A percentile compares a stretch with the other conserved stretches of the same genome.
phyloP scores from a whole-genome alignment of 768 basidiomycete genomes.

The Lactarius trivialis region DNA sequence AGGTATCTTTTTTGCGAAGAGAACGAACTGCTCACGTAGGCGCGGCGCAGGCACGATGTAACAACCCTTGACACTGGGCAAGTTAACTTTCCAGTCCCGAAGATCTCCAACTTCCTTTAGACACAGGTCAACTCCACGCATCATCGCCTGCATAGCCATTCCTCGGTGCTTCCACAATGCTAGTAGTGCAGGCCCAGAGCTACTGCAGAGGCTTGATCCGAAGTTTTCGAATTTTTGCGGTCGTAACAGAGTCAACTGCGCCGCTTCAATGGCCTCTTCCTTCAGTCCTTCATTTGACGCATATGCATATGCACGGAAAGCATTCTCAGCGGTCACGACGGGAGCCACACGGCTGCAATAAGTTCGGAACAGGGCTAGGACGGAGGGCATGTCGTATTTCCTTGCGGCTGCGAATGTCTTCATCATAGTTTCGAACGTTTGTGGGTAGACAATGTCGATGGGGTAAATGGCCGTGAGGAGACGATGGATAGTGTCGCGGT shows the following conservation, averaged over 20 bases:
- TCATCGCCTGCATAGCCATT: background rate
- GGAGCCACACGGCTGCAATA: background rate
- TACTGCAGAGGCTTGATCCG: background rate
- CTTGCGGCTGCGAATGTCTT: background rate
- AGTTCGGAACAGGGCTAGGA: background rate
- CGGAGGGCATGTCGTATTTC: slow-evolving; percentile 3
- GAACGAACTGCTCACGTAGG: background rate
- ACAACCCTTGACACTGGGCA: background rate
- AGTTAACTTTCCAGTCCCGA: background rate
- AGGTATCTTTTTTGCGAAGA: background rate
- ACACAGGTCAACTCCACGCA: background rate
- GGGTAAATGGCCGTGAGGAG: slow-evolving; percentile 15
- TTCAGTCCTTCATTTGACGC: slow-evolving; percentile 5
- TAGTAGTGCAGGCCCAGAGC: slow-evolving; percentile 3
- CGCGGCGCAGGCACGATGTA: background rate
- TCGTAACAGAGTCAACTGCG: background rate
- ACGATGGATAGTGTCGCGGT: slow-evolving; percentile 9
- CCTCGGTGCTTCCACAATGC: slow-evolving; percentile 4
- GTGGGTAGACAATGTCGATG: slow-evolving; percentile 5
- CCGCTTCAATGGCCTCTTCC: slow-evolving; percentile 7
- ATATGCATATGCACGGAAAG: slow-evolving; percentile 4
- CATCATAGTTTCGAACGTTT: slow-evolving; percentile 1
- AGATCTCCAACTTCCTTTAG: slow-evolving; percentile 4
- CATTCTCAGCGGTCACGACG: background rate
- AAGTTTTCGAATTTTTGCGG: background rate